Evolutionary conservation across 2,329 filamentous ascomycete species (phyloP).

Genomic region (Aureobasidium sp.): DNA sequence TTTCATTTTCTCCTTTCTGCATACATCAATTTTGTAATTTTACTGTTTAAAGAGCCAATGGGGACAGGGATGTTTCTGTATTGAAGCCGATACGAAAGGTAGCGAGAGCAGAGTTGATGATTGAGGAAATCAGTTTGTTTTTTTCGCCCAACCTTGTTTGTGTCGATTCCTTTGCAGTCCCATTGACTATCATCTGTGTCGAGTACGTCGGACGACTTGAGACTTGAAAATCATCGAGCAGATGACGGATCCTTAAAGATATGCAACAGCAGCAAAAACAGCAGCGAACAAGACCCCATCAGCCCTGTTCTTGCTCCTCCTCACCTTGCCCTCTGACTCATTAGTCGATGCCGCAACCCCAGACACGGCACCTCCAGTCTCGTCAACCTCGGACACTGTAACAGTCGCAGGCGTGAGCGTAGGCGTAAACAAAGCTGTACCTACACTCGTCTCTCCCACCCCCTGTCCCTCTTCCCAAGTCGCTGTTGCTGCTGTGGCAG

Average conservation of each 20-base stretch:
- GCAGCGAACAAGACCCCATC: not conserved
- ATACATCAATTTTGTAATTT: slow-evolving; percentile 3
- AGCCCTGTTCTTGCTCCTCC: not conserved
- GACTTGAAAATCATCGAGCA: no score
- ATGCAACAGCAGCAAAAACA: slow-evolving; percentile 1
- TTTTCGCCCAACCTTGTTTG: not conserved
- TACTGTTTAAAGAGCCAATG: not conserved
- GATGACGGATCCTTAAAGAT: not conserved
- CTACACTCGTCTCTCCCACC: not conserved
- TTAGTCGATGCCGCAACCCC: not conserved
- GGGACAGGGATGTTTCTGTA: not conserved
- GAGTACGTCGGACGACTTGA: no score
- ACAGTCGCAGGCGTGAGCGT: not conserved
- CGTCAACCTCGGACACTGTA: not conserved
- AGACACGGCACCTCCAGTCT: not conserved
- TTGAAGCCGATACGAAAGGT: not conserved
- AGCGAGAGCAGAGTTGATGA: not conserved
- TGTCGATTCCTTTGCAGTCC: not conserved
- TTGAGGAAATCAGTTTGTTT: not conserved
- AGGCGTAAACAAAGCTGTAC: not conserved
- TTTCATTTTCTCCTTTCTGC: not conserved
- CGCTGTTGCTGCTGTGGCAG: not conserved
- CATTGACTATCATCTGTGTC: no score
- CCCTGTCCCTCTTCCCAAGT: not conserved
- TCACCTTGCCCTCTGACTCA: not conserved